Conservation (phyloP, 2,329 filamentous ascomycete species). For the Zarea fungicola region DNA sequence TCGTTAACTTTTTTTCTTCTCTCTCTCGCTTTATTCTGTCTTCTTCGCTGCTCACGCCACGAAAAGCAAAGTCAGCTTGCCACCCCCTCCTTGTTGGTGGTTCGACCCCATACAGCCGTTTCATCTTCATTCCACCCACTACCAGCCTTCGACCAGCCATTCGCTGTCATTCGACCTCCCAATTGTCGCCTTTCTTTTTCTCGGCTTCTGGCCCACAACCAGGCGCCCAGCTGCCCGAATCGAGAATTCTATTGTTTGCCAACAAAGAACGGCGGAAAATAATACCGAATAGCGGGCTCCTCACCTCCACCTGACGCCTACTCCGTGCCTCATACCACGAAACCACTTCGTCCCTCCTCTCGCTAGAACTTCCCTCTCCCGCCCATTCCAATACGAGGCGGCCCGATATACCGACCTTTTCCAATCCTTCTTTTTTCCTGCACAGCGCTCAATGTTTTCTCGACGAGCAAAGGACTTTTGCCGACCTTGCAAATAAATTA, state of each 20-base stretch:
- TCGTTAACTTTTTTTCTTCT: conserved; percentile 14
- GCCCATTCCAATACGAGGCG: conserved; percentile 8
- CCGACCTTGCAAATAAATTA: conserved; percentile 1
- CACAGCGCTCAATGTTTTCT: conserved; percentile 6
- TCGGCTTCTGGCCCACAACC: not conserved
- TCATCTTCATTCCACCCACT: conserved; percentile 12
- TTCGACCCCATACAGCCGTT: conserved; percentile 4
- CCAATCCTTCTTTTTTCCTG: not conserved
- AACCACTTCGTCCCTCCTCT: not conserved
- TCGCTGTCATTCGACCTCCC: conserved; percentile 3
- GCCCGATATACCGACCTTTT: conserved; percentile 1
- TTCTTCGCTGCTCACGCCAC: not conserved
- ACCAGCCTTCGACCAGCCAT: conserved; percentile 7
- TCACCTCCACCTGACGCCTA: too few species aligned
- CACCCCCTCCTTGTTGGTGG: not conserved
- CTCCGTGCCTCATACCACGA: not conserved
- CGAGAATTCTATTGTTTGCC: too few species aligned
- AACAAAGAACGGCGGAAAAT: too few species aligned
- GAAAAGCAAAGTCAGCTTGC: not conserved
- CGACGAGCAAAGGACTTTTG: not conserved
- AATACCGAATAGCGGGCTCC: too few species aligned
- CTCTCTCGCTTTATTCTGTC: conserved; percentile 20
- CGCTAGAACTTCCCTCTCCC: conserved; percentile 12
- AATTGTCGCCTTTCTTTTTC: not conserved
- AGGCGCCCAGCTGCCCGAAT: not conserved